These are phyloP conservation scores for Ilex asprella DNA, from an alignment of 257 asterid species.

Conservation along the genomic window DNA sequence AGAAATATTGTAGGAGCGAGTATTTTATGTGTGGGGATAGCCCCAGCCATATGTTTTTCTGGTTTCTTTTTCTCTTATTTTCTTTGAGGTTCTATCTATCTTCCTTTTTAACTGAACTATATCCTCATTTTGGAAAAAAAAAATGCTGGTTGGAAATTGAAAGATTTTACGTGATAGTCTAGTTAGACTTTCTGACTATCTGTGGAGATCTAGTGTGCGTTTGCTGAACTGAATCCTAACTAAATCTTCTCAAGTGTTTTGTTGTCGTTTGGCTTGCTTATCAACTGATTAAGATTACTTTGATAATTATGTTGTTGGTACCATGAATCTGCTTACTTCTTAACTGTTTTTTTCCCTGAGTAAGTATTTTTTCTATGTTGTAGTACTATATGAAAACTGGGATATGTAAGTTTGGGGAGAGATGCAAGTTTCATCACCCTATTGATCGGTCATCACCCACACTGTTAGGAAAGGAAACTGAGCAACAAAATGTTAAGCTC, in stretches of 20 bases:
- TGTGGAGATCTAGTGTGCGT: too few species aligned
- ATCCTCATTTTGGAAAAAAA: conserved; percentile 3
- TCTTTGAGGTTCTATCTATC: conserved; percentile 4
- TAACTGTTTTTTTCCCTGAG: neutral
- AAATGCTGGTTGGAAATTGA: neutral
- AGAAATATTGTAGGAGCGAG: too few species aligned
- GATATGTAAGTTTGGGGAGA: conserved; percentile 72
- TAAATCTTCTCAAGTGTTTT: neutral
- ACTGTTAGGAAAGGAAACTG: conserved; percentile 31
- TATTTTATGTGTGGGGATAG: too few species aligned
- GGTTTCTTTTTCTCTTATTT: neutral
- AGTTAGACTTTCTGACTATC: too few species aligned
- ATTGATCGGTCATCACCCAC: conserved; percentile 52
- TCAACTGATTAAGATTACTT: conserved; percentile 8
- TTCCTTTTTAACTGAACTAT: conserved; percentile 1
- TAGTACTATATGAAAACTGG: conserved; percentile 96
- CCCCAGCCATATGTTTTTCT: conserved; percentile 3
- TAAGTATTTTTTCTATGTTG: conserved; percentile 5
- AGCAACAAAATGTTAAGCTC: conserved; percentile 57
- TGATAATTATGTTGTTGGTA: neutral
- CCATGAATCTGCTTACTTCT: conserved; percentile 5
- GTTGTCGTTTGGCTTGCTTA: conserved; percentile 3
- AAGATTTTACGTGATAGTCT: too few species aligned
- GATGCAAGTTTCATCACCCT: conserved; percentile 91
- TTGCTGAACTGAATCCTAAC: too few species aligned